Base-by-base conservation (phyloP, 1,139 yeast genomes). In the Pneumocystis canis region DNA sequence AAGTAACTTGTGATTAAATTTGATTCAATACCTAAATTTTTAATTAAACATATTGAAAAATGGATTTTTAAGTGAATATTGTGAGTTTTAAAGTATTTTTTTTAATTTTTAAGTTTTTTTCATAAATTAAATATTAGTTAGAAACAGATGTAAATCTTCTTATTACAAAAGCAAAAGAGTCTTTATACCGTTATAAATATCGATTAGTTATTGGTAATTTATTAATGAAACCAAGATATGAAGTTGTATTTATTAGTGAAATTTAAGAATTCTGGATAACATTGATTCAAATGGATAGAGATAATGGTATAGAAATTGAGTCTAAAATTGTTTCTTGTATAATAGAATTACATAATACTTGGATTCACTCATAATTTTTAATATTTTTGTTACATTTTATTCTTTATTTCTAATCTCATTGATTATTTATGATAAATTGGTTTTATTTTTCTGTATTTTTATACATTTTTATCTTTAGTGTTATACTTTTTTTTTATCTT, bases 11-110 rank as follows among this genome's bases (percentile, higher is more conserved):
- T 86, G 25, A 89, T 92, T 31, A 86, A 89, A 69, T 77, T 92
- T 68, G 97, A 92, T 70, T 97, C 96, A 18, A 98, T 94, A 2
- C 98, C 99, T 18, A 92, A 92, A 72, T 92, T 94, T 69, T 79
- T 92, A 69, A 81, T 88, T 68, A 78, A 97, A 65, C 77, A 94
- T 67, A 97, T 90, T 1, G 96, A 89, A 68, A 81, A 84, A 37
- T 92, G 98, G 98, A 95, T 96, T 95, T 95, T 1, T 60, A 63
- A 7, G 95, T 97, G 1, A 87, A 89, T 95, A 89, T 94, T 65
- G 87, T 92, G 2, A 87, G 96, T 31, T 94, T 94, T 76, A 94
- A 94, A 47, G 58, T 64, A 33, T 16, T 20, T 35, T 59, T 32
- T 31, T 18, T 54, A n/a, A n/a, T n/a, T n/a, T n/a, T n/a, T n/a